Conservation (phyloP, 2,329 filamentous ascomycete genomes). For the Epichloe scottii region DNA sequence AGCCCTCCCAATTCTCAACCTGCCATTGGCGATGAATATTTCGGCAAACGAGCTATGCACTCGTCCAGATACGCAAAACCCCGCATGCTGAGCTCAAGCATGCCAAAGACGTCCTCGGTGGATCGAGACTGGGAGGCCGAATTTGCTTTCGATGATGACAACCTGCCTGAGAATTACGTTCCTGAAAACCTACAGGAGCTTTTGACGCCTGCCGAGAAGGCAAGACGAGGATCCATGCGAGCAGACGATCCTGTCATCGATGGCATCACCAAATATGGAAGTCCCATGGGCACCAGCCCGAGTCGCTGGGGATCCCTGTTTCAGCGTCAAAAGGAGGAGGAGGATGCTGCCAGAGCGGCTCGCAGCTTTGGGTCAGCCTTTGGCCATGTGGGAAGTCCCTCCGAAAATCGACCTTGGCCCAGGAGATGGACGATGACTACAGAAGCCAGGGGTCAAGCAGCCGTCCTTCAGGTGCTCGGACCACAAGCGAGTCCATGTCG, state of each 20-base stretch:
- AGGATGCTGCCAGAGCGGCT: slow-evolving; percentile 29
- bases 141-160: slow-evolving; percentile 68
- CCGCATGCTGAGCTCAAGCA: slow-evolving; percentile 54
- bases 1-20: slow-evolving; percentile 40
- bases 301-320: slow-evolving; percentile 50
- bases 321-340: slow-evolving; percentile 47
- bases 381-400: slow-evolving; percentile 53
- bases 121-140: slow-evolving; percentile 52
- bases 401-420: slow-evolving; percentile 48
- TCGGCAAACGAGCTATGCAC: slow-evolving; percentile 60
- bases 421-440: slow-evolving; percentile 31
- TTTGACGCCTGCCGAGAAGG: slow-evolving; percentile 55
- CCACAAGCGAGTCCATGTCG: slow-evolving; percentile 40
- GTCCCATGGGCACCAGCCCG: slow-evolving; percentile 45
- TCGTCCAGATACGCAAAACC: slow-evolving; percentile 56
- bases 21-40: slow-evolving; percentile 44
- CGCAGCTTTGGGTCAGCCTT: slow-evolving; percentile 39
- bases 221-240: slow-evolving; percentile 43
- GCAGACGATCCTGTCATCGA: slow-evolving; percentile 38
- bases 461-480: slow-evolving; percentile 26
- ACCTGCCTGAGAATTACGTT: slow-evolving; percentile 44
- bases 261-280: slow-evolving; percentile 45
- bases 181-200: slow-evolving; percentile 59
- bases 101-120: slow-evolving; percentile 50
- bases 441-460: slow-evolving; percentile 24